Conservation (phyloP, 2,329 filamentous ascomycete species). For the Penicillium sp. region DNA sequence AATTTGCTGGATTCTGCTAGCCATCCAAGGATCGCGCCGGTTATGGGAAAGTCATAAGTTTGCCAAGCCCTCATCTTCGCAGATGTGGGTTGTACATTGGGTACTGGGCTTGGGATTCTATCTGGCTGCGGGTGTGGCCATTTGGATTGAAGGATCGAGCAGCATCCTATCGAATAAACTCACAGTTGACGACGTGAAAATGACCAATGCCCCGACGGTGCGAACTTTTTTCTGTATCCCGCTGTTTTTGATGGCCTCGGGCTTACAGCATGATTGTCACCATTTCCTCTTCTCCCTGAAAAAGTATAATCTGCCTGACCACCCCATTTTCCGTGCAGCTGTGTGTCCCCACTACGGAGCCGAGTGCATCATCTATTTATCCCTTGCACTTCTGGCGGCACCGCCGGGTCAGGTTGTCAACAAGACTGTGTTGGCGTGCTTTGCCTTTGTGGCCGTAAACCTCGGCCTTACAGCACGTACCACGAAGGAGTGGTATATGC, state of each 20-base stretch:
- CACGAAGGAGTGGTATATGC: constrained; percentile 75
- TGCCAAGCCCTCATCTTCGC: constrained; percentile 65
- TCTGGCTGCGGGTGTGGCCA: constrained; percentile 65
- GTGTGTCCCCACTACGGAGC: constrained; percentile 90
- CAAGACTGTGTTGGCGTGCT: constrained; percentile 67
- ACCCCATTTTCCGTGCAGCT: constrained; percentile 69
- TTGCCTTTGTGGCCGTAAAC: constrained; percentile 75
- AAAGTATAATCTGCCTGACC: constrained; percentile 79
- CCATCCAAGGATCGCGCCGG: constrained; percentile 71
- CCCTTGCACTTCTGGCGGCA: constrained; percentile 72
- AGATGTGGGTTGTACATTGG: constrained; percentile 88
- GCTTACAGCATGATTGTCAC: constrained; percentile 74
- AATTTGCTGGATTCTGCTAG: constrained; percentile 70
- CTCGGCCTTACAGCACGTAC: constrained; percentile 77
- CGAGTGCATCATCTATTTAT: constrained; percentile 80
- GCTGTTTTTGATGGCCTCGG: constrained; percentile 68
- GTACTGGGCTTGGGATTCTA: constrained; percentile 78
- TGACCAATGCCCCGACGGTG: constrained; percentile 43
- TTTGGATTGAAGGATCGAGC: constrained; percentile 85
- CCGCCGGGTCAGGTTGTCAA: constrained; percentile 68
- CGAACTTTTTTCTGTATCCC: constrained; percentile 59
- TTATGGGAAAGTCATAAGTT: constrained; percentile 72
- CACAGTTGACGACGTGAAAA: constrained; percentile 35
- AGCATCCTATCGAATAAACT: constrained; percentile 9
- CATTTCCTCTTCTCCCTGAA: constrained; percentile 66